Evolutionary conservation across 2,329 filamentous ascomycete species (phyloP).

Genomic region (Mariannaea sp.): DNA sequence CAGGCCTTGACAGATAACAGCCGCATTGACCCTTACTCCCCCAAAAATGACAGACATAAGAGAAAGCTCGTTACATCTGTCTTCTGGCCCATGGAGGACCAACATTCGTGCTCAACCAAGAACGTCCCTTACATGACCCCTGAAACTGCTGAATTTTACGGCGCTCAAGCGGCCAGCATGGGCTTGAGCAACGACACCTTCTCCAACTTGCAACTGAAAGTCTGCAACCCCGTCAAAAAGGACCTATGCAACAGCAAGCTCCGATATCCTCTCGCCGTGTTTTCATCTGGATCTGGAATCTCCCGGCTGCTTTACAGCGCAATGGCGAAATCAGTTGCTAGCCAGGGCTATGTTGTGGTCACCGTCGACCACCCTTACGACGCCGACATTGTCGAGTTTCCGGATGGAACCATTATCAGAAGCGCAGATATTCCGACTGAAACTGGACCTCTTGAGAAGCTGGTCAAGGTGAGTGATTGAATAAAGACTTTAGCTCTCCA

Average conservation of each 20-base stretch:
- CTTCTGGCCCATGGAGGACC: constrained; percentile 39
- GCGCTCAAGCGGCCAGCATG: constrained; percentile 28
- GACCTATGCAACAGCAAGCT: constrained; percentile 19
- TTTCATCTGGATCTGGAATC: constrained; percentile 52
- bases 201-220: constrained; percentile 32
- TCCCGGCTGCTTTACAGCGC: constrained; percentile 50
- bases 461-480: constrained; percentile 27
- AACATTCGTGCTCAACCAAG: constrained; percentile 26
- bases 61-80: constrained; percentile 39
- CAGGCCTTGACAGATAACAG: constrained; percentile 38
- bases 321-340: constrained; percentile 51
- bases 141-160: constrained; percentile 38
- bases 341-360: constrained; percentile 51
- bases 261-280: constrained; percentile 41
- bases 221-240: constrained; percentile 31
- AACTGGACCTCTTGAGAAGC: constrained; percentile 16
- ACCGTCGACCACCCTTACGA: constrained; percentile 57
- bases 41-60: constrained; percentile 25
- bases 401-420: constrained; percentile 43
- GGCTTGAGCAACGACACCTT: constrained; percentile 43
- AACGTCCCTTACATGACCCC: constrained; percentile 43
- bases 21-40: constrained; percentile 41
- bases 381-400: constrained; percentile 51
- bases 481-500: accelerated
- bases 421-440: constrained; percentile 24